Conservation (phyloP, 495 filamentous ascomycete genomes). For the Halenospora varia region DNA sequence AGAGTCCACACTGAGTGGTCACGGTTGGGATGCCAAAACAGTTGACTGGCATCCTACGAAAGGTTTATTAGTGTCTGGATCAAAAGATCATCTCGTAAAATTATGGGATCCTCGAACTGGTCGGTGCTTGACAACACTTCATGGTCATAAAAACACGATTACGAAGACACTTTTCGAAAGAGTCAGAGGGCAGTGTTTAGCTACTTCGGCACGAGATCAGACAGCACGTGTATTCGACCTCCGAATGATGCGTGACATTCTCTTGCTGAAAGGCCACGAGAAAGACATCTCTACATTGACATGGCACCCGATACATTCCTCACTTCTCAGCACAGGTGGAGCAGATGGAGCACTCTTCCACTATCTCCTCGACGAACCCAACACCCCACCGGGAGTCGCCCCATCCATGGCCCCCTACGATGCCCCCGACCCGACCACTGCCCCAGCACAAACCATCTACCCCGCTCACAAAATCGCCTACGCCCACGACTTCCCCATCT, state of each 20-base stretch:
- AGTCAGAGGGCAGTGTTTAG: slow-evolving; percentile 75
- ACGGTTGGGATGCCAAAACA: slow-evolving; percentile 93
- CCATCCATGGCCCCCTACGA: slow-evolving; percentile 77
- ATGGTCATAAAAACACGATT: slow-evolving; percentile 97
- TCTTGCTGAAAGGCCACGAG: slow-evolving; percentile 85
- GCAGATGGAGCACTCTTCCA: slow-evolving; percentile 85
- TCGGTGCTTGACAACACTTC: slow-evolving; percentile 85
- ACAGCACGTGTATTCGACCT: slow-evolving; percentile 90
- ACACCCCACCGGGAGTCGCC: slow-evolving; percentile 65
- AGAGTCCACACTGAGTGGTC: slow-evolving; percentile 77
- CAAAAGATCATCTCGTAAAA: slow-evolving; percentile 95
- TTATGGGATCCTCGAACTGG: slow-evolving; percentile 94
- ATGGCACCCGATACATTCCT: slow-evolving; percentile 91
- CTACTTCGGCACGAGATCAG: slow-evolving; percentile 88
- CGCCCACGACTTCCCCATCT: slow-evolving; percentile 91
- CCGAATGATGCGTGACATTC: slow-evolving; percentile 96
- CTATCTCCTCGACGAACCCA: slow-evolving; percentile 89
- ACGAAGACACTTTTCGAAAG: slow-evolving; percentile 85
- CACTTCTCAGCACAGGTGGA: slow-evolving; percentile 85
- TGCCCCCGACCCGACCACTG: slow-evolving; percentile 67
- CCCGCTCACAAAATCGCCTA: slow-evolving; percentile 81
- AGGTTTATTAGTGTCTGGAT: slow-evolving; percentile 90
- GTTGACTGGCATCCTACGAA: slow-evolving; percentile 98
- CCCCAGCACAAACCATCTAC: slow-evolving; percentile 80
- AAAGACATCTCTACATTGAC: slow-evolving; percentile 89